Evolutionary conservation across 371 early-diverging fungal species (phyloP), one percentile per base, ranked within the genome.

Genomic region (Encephalitozoon intestinalis): DNA sequence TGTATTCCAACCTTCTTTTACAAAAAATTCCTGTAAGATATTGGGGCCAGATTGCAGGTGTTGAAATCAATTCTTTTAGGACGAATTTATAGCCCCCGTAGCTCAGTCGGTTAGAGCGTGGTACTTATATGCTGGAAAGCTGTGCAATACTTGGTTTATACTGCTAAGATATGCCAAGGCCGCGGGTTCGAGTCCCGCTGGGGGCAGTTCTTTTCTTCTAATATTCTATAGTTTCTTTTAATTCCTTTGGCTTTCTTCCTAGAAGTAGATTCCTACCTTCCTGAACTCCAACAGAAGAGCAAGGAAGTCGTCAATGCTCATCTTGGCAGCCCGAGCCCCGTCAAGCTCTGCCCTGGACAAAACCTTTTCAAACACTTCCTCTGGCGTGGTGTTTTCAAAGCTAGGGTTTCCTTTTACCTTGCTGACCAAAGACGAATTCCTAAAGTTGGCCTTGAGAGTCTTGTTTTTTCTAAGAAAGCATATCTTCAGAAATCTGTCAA

Each of bases 391-490:
- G 23, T 58, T 37, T n/a, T 71, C 40, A 44, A 58, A 88, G 83
- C 92, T 92, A 21, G 93, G 82, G 89, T 93, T 90, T 58, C 90
- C 69, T 21, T 73, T 69, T 23, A 80, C 18, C 18, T 31, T 69
- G 2, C 52, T 51, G 58, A 43, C 12, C 30, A 78, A 50, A 25
- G 89, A 85, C 1, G 88, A 87, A 28, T 90, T 89, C 83, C 93
- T 94, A 85, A 98, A 95, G 78, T 90, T 93, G 28, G 92, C 91
- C 1, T 89, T 84, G 54, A 95, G 84, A 0, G 92, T 93, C 88
- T 95, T 97, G 88, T 98, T 94, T 85, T 96, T 97, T 81, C 99
- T 87, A 11, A 88, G 88, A 83, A 98, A 98, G 51, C 92, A 82
- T 66, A 96, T 91, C 73, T 95, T 91, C 80, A 97, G 84, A 77